Evolutionary conservation across 257 asterid species (phyloP).

Genomic region (Knoxia roxburghii): DNA sequence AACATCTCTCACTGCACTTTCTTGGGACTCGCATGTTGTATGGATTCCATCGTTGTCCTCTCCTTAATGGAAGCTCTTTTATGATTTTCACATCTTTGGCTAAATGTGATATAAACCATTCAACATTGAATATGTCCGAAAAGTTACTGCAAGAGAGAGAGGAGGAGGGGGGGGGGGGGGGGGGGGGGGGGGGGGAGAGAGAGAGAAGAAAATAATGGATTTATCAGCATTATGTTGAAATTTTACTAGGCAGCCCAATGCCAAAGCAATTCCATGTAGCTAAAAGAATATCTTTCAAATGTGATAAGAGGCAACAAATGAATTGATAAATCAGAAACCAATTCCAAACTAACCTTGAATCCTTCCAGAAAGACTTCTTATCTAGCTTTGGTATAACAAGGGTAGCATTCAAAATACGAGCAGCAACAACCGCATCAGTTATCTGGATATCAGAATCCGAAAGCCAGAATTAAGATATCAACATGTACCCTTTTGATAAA

Average conservation of each 20-base stretch:
- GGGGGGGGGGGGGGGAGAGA: no score
- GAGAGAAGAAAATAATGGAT: slow-evolving; percentile 5
- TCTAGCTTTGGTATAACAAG: slow-evolving; percentile 87
- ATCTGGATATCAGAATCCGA: slow-evolving; percentile 47
- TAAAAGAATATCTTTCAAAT: slow-evolving; percentile 1
- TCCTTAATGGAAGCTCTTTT: slow-evolving; percentile 73
- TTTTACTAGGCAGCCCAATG: neutral
- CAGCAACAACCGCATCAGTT: slow-evolving; percentile 98
- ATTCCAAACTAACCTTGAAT: slow-evolving; percentile 54
- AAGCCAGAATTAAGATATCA: neutral
- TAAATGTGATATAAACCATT: slow-evolving; percentile 73
- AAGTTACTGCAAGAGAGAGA: slow-evolving; percentile 65
- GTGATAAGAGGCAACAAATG: slow-evolving; percentile 4
- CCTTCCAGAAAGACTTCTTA: slow-evolving; percentile 95
- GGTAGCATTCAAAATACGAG: slow-evolving; percentile 92
- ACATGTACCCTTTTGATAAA: neutral
- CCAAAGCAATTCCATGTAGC: slow-evolving; percentile 3
- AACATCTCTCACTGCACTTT: slow-evolving; percentile 84
- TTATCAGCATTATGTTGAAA: slow-evolving; percentile 1
- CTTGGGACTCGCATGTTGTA: slow-evolving; percentile 88
- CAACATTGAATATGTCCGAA: slow-evolving; percentile 81
- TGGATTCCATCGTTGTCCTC: slow-evolving; percentile 72
- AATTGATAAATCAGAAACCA: slow-evolving; percentile 1
- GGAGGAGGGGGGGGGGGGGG: no score
- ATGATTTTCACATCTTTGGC: slow-evolving; percentile 68